These are phyloP conservation scores for Persicaria tinctoria DNA, from an alignment of 148 eudicot species.

Conservation along the genomic window DNA sequence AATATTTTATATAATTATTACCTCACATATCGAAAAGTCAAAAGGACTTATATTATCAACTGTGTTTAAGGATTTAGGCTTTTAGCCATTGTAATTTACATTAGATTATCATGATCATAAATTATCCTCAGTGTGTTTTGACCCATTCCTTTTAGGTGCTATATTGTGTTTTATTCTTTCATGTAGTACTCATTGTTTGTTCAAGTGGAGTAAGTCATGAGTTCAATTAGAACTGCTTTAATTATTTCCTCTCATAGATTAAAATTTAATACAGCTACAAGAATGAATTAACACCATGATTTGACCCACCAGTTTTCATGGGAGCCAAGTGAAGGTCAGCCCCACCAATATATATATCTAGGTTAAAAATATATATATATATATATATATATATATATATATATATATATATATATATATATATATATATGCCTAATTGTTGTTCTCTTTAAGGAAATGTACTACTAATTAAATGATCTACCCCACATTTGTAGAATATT, in stretches of 20 bases:
- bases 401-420: background rate
- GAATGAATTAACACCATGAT: background rate
- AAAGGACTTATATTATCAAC: too few species aligned
- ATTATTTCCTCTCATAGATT: background rate
- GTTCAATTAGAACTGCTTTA: background rate
- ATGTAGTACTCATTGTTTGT: background rate
- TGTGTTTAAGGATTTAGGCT: background rate
- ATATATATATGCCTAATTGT: background rate
- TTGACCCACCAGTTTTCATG: background rate
- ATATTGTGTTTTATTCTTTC: background rate
- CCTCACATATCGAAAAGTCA: too few species aligned
- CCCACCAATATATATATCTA: background rate
- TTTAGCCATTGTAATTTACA: too few species aligned
- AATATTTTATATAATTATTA: too few species aligned
- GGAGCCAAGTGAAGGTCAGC: background rate
- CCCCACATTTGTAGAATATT: background rate
- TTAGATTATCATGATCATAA: background rate
- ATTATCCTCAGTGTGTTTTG: background rate
- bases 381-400: background rate
- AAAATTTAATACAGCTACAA: background rate
- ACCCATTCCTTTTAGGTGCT: background rate
- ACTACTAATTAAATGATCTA: background rate
- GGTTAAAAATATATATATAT: background rate
- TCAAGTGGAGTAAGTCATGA: background rate
- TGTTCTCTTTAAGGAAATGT: background rate